Percentiles rank a stretch among this genome's conserved stretches.
phyloP scores from a whole-genome alignment of 2,329 filamentous ascomycete species.

The Aureobasidium zeae region DNA sequence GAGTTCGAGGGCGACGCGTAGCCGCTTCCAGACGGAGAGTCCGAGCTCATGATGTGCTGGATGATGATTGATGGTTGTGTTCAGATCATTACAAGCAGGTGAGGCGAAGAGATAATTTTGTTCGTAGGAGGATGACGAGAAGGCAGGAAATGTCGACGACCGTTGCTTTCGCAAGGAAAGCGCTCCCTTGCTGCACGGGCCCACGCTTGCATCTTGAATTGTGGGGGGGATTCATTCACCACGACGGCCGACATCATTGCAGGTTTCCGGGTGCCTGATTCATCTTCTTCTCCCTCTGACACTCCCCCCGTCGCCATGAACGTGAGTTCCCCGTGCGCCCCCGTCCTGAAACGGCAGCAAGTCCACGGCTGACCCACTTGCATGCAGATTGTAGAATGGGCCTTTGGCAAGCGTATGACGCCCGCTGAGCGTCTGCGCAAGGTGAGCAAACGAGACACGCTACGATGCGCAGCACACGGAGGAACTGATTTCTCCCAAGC shows the following conservation, averaged over 20 bases:
- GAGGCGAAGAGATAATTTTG: too few species aligned
- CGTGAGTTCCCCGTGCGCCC: conserved; percentile 1
- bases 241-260: conserved; percentile 8
- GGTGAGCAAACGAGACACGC: too few species aligned
- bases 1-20: conserved; percentile 22
- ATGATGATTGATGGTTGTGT: not conserved
- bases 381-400: conserved; percentile 86
- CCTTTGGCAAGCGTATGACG: conserved; percentile 98
- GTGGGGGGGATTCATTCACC: too few species aligned
- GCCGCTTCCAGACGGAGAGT: conserved; percentile 25
- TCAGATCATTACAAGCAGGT: conserved; percentile 10
- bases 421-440: conserved; percentile 83
- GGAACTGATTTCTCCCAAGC: too few species aligned
- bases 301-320: not conserved
- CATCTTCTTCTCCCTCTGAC: not conserved
- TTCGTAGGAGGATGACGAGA: not conserved
- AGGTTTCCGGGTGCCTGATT: conserved; percentile 3
- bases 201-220: too few species aligned
- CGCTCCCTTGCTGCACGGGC: too few species aligned
- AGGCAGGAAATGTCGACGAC: conserved; percentile 7
- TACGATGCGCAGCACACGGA: too few species aligned
- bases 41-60: conserved; percentile 26
- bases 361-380: not conserved
- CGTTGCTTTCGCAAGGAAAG: too few species aligned
- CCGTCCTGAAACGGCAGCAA: too few species aligned